phyloP scores from a whole-genome alignment of 495 filamentous ascomycete species.

The Talaromyces trachyspermus region DNA sequence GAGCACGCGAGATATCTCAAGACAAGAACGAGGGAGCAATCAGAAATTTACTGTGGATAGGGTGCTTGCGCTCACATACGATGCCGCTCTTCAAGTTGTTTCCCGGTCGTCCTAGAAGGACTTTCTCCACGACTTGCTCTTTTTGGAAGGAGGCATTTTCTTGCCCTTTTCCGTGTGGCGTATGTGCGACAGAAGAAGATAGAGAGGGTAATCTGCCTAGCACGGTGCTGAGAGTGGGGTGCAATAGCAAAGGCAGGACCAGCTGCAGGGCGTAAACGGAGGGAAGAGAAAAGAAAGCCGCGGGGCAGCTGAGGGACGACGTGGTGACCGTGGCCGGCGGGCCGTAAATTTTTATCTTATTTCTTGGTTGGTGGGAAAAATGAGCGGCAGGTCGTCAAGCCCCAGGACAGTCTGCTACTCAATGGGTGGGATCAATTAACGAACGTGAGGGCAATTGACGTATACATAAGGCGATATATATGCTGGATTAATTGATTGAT shows the following conservation, averaged over 20 bases:
- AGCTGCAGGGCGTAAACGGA: constrained; percentile 39
- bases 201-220: constrained; percentile 18
- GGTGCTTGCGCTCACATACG: constrained; percentile 58
- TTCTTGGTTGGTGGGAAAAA: no score
- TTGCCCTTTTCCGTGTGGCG: constrained; percentile 38
- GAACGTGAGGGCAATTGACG: no score
- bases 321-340: constrained; percentile 26
- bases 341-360: constrained; percentile 3
- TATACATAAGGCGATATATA: no score
- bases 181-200: constrained; percentile 29
- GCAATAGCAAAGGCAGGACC: constrained; percentile 38
- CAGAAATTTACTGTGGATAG: background rate
- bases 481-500: no score
- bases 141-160: constrained; percentile 53
- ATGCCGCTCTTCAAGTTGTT: constrained; percentile 99
- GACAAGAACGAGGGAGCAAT: background rate
- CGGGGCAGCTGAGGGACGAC: constrained; percentile 24
- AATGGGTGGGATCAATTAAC: no score
- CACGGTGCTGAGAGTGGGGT: constrained; percentile 19
- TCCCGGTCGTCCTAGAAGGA: constrained; percentile 80
- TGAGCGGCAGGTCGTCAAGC: no score
- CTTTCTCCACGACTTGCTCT: constrained; percentile 46
- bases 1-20: background rate
- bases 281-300: constrained; percentile 29
- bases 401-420: no score